Evolutionary conservation across 768 basidiomycete genomes (phyloP), one percentile per base, ranked within the genome.

Genomic region (Sporobolomyces pararoseus): DNA sequence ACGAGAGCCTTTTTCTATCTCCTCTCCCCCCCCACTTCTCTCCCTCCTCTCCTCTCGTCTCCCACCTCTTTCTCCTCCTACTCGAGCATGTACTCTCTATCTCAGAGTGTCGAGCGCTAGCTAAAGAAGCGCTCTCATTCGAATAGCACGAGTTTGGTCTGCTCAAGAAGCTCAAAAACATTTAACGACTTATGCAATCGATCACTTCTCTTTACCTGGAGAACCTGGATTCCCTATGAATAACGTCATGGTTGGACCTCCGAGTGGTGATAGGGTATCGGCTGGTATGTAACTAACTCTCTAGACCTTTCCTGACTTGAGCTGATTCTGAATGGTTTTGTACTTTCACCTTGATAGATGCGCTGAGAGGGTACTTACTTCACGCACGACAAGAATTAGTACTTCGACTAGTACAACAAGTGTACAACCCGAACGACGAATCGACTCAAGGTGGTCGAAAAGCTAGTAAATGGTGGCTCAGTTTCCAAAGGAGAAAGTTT

Each of bases 381-480:
- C 96, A 99, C 79, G 89, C 89, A 13, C 87, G 96, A 57, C 91
- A 96, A 80, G 96, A 99, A 78, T 83, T 94, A 25, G 89, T 92
- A 27, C 84, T 87, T 13, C 86, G 96, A 35, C 81, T 99, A 58
- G 86, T 92, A 19, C 92, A 94, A 77, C 84, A 86, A 60, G 82
- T 99, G 57, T 99, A 99, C 79, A 79, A 79, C n/a, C 44, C 59
- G 59, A 39, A 19, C 6, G 69, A 70, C 51, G 35, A 32, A 31
- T 39, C 34, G 21, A 70, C 76, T 21, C 90, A 88, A 46, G 91
- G 95, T 78, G 93, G 93, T 7, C 88, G 88, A 66, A 94, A 90
- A 79, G 94, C 96, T 7, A 96, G 89, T 84, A 99, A 99, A 80
- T 99, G 96, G 96, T 99, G 96, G 96, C 95, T 97, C 91, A 89